A percentile compares a stretch with the other conserved stretches of the same genome.
These are phyloP conservation scores for Neotropicomus parvogracilis DNA, from an alignment of 1,284 basidiomycete genomes.

Conservation along the genomic window DNA sequence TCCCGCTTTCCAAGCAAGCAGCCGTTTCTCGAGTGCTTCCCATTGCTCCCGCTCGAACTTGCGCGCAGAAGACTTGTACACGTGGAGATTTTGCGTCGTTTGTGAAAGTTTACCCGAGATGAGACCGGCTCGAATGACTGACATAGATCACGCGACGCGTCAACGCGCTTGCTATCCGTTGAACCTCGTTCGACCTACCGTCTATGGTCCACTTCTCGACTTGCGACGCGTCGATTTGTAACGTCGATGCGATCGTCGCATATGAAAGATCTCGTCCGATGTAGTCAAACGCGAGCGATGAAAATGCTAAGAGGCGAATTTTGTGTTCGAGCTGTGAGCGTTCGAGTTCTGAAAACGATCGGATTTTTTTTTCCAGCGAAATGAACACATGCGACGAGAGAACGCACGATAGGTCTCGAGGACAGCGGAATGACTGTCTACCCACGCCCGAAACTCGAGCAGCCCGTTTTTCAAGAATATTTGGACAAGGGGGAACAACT, in stretches of 20 bases:
- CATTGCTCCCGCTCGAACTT: constrained; percentile 80
- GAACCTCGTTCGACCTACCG: constrained; percentile 43
- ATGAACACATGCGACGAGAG: not conserved
- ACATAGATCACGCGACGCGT: not conserved
- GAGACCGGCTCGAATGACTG: constrained; percentile 83
- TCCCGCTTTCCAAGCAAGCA: constrained; percentile 78
- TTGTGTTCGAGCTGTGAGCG: constrained; percentile 67
- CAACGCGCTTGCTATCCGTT: not conserved
- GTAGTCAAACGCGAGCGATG: constrained; percentile 74
- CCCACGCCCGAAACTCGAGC: constrained; percentile 65
- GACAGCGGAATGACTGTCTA: constrained; percentile 45
- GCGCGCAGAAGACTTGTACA: constrained; percentile 76
- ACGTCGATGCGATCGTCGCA: constrained; percentile 62
- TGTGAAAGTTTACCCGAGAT: constrained; percentile 86
- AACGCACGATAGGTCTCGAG: constrained; percentile 62
- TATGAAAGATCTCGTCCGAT: constrained; percentile 78
- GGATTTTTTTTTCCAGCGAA: not conserved
- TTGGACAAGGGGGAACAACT: constrained; percentile 65
- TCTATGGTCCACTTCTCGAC: constrained; percentile 94
- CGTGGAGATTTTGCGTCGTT: constrained; percentile 69
- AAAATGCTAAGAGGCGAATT: constrained; percentile 77
- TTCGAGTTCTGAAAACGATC: constrained; percentile 45
- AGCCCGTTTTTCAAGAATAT: constrained; percentile 72
- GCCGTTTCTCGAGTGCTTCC: constrained; percentile 75
- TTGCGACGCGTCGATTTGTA: constrained; percentile 64